phyloP scores from a whole-genome alignment of 2,329 filamentous ascomycete genomes.

The Fusarium sulawesiense region DNA sequence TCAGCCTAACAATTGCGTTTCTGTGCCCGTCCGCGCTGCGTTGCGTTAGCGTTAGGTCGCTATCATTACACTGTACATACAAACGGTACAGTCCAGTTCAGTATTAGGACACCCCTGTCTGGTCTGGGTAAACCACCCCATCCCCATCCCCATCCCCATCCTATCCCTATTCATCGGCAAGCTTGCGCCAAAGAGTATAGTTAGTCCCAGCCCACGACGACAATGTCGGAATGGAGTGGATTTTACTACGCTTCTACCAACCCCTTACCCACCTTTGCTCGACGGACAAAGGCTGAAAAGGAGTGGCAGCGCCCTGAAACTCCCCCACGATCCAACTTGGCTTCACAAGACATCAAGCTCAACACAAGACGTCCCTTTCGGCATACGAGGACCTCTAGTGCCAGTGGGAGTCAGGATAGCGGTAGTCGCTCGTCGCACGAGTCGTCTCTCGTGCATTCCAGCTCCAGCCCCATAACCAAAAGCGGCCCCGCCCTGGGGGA shows the following conservation, averaged over 20 bases:
- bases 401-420: constrained; percentile 46
- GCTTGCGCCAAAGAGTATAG: constrained; percentile 45
- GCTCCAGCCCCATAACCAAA: constrained; percentile 32
- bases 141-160: constrained; percentile 25
- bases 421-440: constrained; percentile 46
- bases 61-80: constrained; percentile 17
- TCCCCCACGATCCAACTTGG: constrained; percentile 35
- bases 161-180: constrained; percentile 36
- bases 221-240: constrained; percentile 50
- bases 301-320: constrained; percentile 43
- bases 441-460: constrained; percentile 45
- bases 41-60: not conserved
- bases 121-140: constrained; percentile 24
- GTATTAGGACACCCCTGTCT: constrained; percentile 41
- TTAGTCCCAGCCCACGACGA: constrained; percentile 39
- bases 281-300: constrained; percentile 44
- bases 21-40: not conserved
- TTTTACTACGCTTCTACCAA: constrained; percentile 47
- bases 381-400: constrained; percentile 43
- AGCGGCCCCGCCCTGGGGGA: constrained; percentile 46
- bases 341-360: constrained; percentile 32
- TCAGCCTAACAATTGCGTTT: not conserved
- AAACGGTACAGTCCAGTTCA: not conserved
- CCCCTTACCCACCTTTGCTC: constrained; percentile 48
- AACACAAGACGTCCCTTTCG: constrained; percentile 36